phyloP scores from a whole-genome alignment of 257 asterid genomes.

The Solanum peruvianum region DNA sequence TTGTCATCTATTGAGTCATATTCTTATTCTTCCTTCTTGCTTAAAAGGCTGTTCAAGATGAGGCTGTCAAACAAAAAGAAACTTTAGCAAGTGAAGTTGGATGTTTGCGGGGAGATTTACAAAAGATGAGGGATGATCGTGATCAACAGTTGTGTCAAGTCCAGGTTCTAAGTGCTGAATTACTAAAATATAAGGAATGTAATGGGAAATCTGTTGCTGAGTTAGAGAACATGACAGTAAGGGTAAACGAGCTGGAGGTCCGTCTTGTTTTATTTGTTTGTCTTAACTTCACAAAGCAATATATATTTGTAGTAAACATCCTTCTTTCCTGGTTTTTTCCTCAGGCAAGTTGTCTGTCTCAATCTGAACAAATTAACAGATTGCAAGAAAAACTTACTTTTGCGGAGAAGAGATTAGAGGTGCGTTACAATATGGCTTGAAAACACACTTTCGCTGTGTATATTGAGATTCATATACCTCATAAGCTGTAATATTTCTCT shows the following conservation, averaged over 20 bases:
- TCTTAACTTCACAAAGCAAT: background rate
- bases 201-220: slow-evolving; percentile 44
- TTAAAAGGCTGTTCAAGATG: slow-evolving; percentile 58
- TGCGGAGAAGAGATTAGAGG: slow-evolving; percentile 68
- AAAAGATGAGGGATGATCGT: slow-evolving; percentile 78
- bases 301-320: background rate
- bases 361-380: slow-evolving; percentile 53
- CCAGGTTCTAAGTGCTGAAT: slow-evolving; percentile 43
- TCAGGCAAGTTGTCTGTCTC: slow-evolving; percentile 60
- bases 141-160: slow-evolving; percentile 49
- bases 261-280: background rate
- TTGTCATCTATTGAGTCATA: background rate
- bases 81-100: slow-evolving; percentile 53
- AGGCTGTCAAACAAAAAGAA: slow-evolving; percentile 65
- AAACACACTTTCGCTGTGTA: background rate
- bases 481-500: background rate
- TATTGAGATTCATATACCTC: background rate
- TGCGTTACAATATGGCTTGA: slow-evolving; percentile 4
- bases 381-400: slow-evolving; percentile 57
- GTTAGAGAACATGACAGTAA: slow-evolving; percentile 37
- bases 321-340: background rate
- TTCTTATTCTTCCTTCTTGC: background rate
- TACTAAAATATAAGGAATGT: slow-evolving; percentile 47
- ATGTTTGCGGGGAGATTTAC: slow-evolving; percentile 61
- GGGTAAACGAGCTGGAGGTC: slow-evolving; percentile 65